Percentiles rank a stretch among this genome's conserved stretches.
Conservation (phyloP, 108 stramenopile species). For the Parietichytrium sp. region DNA sequence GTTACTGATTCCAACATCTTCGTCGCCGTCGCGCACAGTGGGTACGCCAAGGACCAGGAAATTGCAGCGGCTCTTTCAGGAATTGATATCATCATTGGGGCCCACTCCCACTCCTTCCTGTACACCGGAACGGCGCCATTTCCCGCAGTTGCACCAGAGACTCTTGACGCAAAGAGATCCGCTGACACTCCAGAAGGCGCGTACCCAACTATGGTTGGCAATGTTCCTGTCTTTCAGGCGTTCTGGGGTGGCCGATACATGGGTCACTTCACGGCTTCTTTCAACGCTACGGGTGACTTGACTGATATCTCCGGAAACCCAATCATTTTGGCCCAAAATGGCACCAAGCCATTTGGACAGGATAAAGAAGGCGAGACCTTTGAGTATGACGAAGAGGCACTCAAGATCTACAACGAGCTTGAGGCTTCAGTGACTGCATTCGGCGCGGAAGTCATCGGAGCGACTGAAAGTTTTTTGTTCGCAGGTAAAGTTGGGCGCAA, state of each 20-base stretch:
- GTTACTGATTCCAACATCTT: neutral
- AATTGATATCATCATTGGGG: neutral
- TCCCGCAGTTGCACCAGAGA: neutral
- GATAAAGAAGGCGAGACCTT: too few species aligned
- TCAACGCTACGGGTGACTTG: neutral
- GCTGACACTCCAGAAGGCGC: neutral
- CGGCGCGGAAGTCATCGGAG: too few species aligned
- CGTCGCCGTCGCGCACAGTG: constrained; percentile 18
- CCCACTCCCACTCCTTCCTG: constrained; percentile 24
- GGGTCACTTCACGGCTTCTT: neutral
- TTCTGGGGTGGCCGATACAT: neutral
- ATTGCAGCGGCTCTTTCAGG: neutral
- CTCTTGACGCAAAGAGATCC: too few species aligned
- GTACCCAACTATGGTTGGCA: constrained; percentile 31
- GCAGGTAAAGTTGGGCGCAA: too few species aligned
- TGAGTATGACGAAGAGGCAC: too few species aligned
- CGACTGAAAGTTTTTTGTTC: too few species aligned
- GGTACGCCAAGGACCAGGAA: constrained; percentile 11
- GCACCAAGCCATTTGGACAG: too few species aligned
- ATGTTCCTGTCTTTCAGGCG: neutral
- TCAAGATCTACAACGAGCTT: too few species aligned
- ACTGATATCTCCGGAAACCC: too few species aligned
- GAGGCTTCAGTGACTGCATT: too few species aligned
- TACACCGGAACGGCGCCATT: neutral
- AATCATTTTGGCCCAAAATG: too few species aligned